phyloP scores from a whole-genome alignment of 768 basidiomycete species.

The Trametes sanguinea region DNA sequence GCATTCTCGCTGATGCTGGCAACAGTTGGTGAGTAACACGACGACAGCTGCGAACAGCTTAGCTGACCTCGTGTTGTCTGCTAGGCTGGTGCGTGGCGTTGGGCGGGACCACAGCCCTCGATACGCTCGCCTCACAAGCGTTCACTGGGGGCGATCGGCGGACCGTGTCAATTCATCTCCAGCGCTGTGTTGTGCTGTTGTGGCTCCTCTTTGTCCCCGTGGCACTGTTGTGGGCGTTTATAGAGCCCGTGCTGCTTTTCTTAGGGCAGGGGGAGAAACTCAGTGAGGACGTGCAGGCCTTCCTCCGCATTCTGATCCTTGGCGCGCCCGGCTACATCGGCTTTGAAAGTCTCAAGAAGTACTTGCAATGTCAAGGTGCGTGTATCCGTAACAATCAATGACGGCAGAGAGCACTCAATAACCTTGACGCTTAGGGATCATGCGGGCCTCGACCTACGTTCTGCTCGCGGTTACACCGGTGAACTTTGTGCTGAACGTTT shows the following conservation, averaged over 20 bases:
- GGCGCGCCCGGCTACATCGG: constrained; percentile 75
- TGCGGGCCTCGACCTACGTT: constrained; percentile 68
- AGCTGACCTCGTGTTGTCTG: background rate
- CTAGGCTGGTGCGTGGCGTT: constrained; percentile 77
- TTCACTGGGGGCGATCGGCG: constrained; percentile 63
- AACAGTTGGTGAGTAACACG: constrained; percentile 58
- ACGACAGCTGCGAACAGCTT: constrained; percentile 3
- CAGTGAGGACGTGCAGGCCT: constrained; percentile 60
- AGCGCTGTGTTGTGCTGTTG: constrained; percentile 66
- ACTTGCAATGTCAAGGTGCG: constrained; percentile 76
- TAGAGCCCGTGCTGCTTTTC: constrained; percentile 59
- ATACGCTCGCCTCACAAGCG: constrained; percentile 77
- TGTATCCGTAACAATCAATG: background rate
- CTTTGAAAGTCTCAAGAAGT: constrained; percentile 78
- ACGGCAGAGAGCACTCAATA: background rate
- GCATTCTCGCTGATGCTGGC: constrained; percentile 79
- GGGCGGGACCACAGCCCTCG: constrained; percentile 77
- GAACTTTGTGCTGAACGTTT: constrained; percentile 60
- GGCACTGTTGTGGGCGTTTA: constrained; percentile 61
- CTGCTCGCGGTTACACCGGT: constrained; percentile 65
- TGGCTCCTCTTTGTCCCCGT: constrained; percentile 68
- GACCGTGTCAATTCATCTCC: constrained; percentile 70
- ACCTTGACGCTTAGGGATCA: constrained; percentile 54
- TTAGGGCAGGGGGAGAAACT: constrained; percentile 63
- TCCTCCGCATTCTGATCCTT: constrained; percentile 62